Evolutionary conservation across 148 eudicot species (phyloP).

Genomic region (Heliamphora exappendiculata): DNA sequence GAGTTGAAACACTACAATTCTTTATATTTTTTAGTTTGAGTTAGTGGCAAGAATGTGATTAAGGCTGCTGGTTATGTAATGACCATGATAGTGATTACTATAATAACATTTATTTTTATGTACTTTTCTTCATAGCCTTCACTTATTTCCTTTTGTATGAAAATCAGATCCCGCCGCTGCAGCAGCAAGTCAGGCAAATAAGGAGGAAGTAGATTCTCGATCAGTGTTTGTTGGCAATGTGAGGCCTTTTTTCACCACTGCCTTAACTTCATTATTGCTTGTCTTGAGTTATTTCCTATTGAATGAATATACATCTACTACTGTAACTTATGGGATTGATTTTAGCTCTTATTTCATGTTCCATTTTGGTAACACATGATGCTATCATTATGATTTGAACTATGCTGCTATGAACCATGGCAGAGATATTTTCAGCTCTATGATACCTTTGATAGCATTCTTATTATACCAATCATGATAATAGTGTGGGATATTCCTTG

Average conservation of each 20-base stretch:
- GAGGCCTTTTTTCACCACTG: conserved; percentile 26
- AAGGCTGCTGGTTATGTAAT: neutral
- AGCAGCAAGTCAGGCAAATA: conserved; percentile 59
- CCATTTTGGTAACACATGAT: neutral
- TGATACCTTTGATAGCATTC: neutral
- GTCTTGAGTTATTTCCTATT: neutral
- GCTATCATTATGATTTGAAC: neutral
- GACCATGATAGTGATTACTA: neutral
- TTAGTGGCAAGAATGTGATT: neutral
- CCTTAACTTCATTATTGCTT: neutral
- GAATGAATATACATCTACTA: neutral
- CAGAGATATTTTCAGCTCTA: neutral
- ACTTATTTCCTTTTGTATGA: conserved; percentile 1
- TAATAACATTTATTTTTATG: neutral
- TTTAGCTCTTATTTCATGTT: neutral
- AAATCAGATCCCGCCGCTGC: conserved; percentile 50
- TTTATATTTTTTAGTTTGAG: neutral
- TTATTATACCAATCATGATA: neutral
- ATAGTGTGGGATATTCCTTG: neutral
- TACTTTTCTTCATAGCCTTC: neutral
- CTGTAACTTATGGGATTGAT: neutral
- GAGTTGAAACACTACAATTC: neutral
- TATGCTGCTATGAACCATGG: neutral
- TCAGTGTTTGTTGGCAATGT: conserved; percentile 85
- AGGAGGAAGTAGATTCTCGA: conserved; percentile 77